Evolutionary conservation across 805 yeast species (phyloP), one percentile per base, ranked within the genome.

Genomic region (Hanseniaspora osmophila): DNA sequence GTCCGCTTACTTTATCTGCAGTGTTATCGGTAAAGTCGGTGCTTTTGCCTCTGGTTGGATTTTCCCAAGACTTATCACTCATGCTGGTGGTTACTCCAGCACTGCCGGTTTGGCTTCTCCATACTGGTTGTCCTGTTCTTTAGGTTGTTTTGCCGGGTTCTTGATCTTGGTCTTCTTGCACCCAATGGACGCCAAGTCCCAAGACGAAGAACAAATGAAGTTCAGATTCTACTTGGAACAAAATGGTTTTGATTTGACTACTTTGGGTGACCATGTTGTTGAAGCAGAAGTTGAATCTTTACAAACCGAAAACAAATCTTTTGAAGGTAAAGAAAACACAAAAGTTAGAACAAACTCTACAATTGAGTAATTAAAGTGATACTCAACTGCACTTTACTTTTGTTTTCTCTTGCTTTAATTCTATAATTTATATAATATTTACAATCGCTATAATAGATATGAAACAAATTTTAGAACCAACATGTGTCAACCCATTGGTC

Each of bases 11-110:
- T 92, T 92, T 54, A 70, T 86, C 55, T 90, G 94, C 41, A 95
- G 96, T 47, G 95, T 95, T 27, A 55, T 79, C 44, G 96, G 95
- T 57, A 88, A 88, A 63, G 69, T 86, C 49, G 96, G 96, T 59
- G 96, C 95, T 1, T 87, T 88, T 59, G 84, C 80, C 19, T 96
- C 96, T 47, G 79, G 92, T 41, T 86, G 80, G 58, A 80, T 82
- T 29, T 88, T 90, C 75, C 95, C 96, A 41, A 74, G 77, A 43
- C 81, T 88, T 57, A 78, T 80, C 50, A 60, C 69, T 9, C 65
- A 69, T 49, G 55, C 61, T 48, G 92, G 90, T 52, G 70, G 71
- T 37, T 63, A 59, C 43, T 60, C 70, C 10, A 64, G 70, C 49
- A 35, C 18, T 15, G 18, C 18, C 16, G 38, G 38, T 4, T 65